Evolutionary conservation across 495 filamentous ascomycete genomes (phyloP), one percentile per base, ranked within the genome.

Genomic region (Trichocladium antarcticum): DNA sequence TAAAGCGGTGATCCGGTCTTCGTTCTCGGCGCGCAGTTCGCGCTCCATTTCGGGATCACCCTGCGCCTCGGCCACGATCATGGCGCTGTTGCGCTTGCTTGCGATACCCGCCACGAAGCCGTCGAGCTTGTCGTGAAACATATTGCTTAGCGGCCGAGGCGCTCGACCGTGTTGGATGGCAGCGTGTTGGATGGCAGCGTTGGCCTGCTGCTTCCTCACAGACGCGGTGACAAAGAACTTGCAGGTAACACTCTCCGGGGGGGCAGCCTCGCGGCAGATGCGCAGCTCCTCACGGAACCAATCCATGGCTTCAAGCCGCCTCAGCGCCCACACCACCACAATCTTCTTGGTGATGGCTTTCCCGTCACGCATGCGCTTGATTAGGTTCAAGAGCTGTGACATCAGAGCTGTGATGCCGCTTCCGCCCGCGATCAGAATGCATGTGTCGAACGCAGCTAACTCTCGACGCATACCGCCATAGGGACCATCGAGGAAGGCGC

Each of bases 241-340:
- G 70, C 88, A 95, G 22, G 83, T 82, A 7, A 97, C 84, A 21
- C 81, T 79, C 65, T 89, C 84, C 38, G 85, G 77, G 21, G 88
- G 85, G 44, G 90, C 85, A 55, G 77, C 80, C 60, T 95, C 83
- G 51, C 87, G 74, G 68, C 89, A 92, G 57, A 95, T 88, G 40
- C 87, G 75, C 37, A 96, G 73, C 62, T 95, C 92, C 68, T 96
- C 90, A 61, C 85, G 85, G 75, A 97, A 97, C 90, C 90, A 97
- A 62, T 94, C 88, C 77, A 97, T 89, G 7, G 86, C 87, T 66
- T 95, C 90, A 31, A 86, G 78, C 44, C 82, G 79, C 63, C 89
- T 90, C 39, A 97, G 69, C 16, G 89, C 81, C 90, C 90, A 97
- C 11, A 97, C 78, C 5, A 97, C 85, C 17, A 89, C 82, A 22